A percentile compares a stretch with the other conserved stretches of the same genome.
phyloP scores from a whole-genome alignment of 306 rosid species.

The Vigna hirtella region DNA sequence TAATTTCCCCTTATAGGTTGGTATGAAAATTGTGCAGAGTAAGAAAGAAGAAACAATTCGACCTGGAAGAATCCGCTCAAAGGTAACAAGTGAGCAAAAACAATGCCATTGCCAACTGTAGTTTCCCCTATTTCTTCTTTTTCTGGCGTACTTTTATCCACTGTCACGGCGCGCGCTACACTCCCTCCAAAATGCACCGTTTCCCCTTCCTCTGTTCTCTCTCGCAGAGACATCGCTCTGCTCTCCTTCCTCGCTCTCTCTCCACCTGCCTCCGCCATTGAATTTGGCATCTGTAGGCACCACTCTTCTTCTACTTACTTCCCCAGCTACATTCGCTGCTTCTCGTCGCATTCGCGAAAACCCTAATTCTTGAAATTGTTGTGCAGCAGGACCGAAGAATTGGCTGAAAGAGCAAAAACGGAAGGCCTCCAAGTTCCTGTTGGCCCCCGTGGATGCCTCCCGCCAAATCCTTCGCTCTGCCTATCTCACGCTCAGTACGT shows the following conservation, averaged over 20 bases:
- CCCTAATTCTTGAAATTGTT: conserved; percentile 50
- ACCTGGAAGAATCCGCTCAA: conserved; percentile 2
- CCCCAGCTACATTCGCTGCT: not conserved
- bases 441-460: conserved; percentile 91
- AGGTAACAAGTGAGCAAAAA: not conserved
- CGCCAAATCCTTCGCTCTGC: conserved; percentile 72
- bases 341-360: not conserved
- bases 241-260: conserved; percentile 60
- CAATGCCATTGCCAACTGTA: conserved; percentile 54
- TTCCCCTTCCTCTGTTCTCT: conserved; percentile 26
- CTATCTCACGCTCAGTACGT: conserved; percentile 68
- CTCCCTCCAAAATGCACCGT: conserved; percentile 62
- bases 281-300: conserved; percentile 77
- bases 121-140: conserved; percentile 53
- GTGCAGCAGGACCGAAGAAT: conserved; percentile 95
- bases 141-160: conserved; percentile 42
- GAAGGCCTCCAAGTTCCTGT: conserved; percentile 78
- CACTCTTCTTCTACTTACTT: conserved; percentile 19
- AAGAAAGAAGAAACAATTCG: not conserved
- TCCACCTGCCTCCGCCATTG: conserved; percentile 70
- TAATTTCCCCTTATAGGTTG: not conserved
- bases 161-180: conserved; percentile 47
- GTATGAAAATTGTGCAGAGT: not conserved
- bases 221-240: conserved; percentile 69
- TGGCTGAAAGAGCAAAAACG: conserved; percentile 92